Evolutionary conservation across 164 flowering plant genomes (phyloP).

Genomic region (Cinnamomum chago): DNA sequence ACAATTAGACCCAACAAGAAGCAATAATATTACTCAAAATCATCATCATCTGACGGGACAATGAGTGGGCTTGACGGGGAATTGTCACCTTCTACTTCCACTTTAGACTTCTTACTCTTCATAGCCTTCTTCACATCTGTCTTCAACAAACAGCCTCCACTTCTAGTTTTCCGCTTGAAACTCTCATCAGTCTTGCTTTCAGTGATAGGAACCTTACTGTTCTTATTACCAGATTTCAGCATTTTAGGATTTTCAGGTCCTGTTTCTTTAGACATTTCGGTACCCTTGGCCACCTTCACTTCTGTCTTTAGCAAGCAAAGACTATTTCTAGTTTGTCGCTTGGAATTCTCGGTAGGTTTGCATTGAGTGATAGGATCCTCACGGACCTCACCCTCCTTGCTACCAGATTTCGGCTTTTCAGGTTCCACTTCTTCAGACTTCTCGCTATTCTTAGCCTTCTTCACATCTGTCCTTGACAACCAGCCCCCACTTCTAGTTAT

Average conservation of each 20-base stretch:
- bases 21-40: slow-evolving; percentile 8
- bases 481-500: neutral
- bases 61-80: slow-evolving; percentile 22
- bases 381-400: neutral
- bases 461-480: neutral
- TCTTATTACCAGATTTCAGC: neutral
- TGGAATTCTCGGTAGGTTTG: neutral
- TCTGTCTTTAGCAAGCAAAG: neutral
- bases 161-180: no score
- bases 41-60: slow-evolving; percentile 21
- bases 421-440: slow-evolving; percentile 1
- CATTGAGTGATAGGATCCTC: slow-evolving; percentile 5
- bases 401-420: slow-evolving; percentile 39
- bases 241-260: slow-evolving; percentile 7
- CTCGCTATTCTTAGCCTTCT: neutral
- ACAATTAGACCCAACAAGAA: no score
- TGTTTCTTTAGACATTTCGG: neutral
- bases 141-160: neutral
- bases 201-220: neutral
- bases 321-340: neutral
- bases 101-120: slow-evolving; percentile 20
- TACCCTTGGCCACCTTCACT: neutral
- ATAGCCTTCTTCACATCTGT: slow-evolving; percentile 11
- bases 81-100: slow-evolving; percentile 7
- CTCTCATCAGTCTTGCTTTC: no score